Evolutionary conservation across 352 stramenopile species (phyloP).

Genomic region (Pythium brassicae): DNA sequence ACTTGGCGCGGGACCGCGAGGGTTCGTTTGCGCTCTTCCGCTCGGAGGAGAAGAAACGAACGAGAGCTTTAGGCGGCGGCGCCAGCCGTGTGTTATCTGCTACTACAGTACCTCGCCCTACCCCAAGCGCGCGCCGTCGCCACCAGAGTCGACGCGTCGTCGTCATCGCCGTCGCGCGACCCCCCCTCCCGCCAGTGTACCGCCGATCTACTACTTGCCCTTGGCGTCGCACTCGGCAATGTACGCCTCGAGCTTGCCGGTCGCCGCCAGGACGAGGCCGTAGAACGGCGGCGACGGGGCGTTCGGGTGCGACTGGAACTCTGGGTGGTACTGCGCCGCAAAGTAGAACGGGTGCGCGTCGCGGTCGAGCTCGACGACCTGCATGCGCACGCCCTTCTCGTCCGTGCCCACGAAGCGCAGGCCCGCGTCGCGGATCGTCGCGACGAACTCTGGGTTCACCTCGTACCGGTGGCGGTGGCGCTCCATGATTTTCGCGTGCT

Average conservation of each 20-base stretch:
- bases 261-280: constrained; percentile 92
- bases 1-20: constrained; percentile 11
- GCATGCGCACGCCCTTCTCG: constrained; percentile 97
- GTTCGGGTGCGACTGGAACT: constrained; percentile 97
- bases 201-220: constrained; percentile 31
- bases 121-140: not conserved
- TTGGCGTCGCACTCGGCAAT: constrained; percentile 40
- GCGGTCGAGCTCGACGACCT: constrained; percentile 96
- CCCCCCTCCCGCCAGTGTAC: too few species aligned
- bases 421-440: constrained; percentile 86
- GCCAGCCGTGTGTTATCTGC: not conserved
- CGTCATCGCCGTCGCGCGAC: not conserved
- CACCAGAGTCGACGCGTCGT: not conserved
- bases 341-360: constrained; percentile 99
- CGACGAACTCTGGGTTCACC: constrained; percentile 96
- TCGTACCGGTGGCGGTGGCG: constrained; percentile 99
- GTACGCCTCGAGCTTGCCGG: constrained; percentile 66
- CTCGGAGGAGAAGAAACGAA: constrained; percentile 9
- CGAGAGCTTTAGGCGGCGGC: not conserved
- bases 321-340: constrained; percentile 98
- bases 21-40: constrained; percentile 13
- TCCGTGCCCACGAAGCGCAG: constrained; percentile 98
- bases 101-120: not conserved
- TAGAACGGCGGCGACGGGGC: constrained; percentile 97
- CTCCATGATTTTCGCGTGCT: constrained; percentile 89